phyloP scores from a whole-genome alignment of 2,329 filamentous ascomycete genomes.

The Exophiala aquamarina region DNA sequence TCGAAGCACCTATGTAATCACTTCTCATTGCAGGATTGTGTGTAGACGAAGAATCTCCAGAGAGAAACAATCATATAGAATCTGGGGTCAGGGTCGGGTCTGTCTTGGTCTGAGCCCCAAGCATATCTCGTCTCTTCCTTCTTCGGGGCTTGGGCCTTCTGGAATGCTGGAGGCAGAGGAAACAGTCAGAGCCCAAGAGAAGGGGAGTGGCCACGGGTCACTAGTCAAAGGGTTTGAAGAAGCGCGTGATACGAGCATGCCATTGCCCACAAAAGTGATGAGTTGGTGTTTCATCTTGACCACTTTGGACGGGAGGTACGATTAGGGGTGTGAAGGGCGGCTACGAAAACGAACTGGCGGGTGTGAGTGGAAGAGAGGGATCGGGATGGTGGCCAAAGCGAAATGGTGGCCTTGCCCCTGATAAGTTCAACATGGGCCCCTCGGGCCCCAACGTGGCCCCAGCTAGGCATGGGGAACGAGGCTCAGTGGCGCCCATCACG shows the following conservation, averaged over 20 bases:
- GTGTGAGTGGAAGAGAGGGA: neutral
- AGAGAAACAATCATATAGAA: neutral
- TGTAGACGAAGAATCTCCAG: too few relatives aligned
- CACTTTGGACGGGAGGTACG: neutral
- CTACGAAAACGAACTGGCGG: slow-evolving; percentile 1
- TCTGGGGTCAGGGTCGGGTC: slow-evolving; percentile 10
- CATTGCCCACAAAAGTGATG: neutral
- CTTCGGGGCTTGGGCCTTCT: neutral
- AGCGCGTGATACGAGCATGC: slow-evolving; percentile 5
- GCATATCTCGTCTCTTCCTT: neutral
- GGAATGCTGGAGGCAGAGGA: too few relatives aligned
- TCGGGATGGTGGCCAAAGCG: neutral
- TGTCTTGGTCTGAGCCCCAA: slow-evolving; percentile 5
- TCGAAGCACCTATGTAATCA: too few relatives aligned
- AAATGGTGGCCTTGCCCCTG: too few relatives aligned
- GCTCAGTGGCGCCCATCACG: too few relatives aligned
- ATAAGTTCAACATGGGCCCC: too few relatives aligned
- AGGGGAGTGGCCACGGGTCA: too few relatives aligned
- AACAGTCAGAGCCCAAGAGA: neutral
- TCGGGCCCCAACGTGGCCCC: too few relatives aligned
- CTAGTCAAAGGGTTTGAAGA: slow-evolving; percentile 1
- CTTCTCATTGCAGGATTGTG: too few relatives aligned
- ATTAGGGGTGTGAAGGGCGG: neutral
- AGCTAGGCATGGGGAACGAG: neutral
- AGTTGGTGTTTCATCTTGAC: slow-evolving; percentile 3